Evolutionary conservation across 208 protist species (phyloP).

Genomic region (Crithidia brevicula): DNA sequence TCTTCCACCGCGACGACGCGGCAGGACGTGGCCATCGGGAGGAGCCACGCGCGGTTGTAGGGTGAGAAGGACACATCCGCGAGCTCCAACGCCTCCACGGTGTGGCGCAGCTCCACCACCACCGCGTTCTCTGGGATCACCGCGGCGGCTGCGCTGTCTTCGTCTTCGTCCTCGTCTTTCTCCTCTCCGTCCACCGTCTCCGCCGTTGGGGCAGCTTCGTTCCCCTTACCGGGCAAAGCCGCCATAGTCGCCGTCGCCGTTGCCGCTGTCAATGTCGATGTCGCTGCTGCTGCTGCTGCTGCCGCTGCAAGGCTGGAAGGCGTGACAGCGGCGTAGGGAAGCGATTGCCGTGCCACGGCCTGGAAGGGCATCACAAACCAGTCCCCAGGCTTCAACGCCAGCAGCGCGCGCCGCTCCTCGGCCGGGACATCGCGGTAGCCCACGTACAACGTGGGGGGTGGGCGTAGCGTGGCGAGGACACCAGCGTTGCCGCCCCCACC

Average conservation of each 20-base stretch:
- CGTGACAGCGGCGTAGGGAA: constrained; percentile 20
- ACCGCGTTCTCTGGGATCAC: constrained; percentile 75
- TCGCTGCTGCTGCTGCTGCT: constrained; percentile 3
- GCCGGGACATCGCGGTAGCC: constrained; percentile 65
- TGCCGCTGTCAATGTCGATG: background rate
- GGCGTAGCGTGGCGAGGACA: constrained; percentile 22
- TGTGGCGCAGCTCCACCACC: constrained; percentile 76
- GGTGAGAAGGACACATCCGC: constrained; percentile 75
- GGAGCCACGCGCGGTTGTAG: constrained; percentile 77
- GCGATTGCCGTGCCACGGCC: constrained; percentile 51
- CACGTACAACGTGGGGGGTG: constrained; percentile 61
- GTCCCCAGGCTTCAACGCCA: constrained; percentile 34
- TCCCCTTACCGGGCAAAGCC: background rate
- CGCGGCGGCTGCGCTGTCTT: constrained; percentile 28
- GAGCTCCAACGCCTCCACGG: constrained; percentile 68
- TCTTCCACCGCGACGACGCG: constrained; percentile 57
- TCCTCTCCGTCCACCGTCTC: background rate
- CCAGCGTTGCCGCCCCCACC: background rate
- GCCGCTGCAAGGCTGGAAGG: constrained; percentile 1
- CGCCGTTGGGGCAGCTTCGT: constrained; percentile 2
- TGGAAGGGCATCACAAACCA: constrained; percentile 83
- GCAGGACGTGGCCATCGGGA: constrained; percentile 80
- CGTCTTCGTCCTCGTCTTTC: constrained; percentile 26
- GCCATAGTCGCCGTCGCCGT: background rate
- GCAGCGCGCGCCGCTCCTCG: constrained; percentile 50